phyloP scores from a whole-genome alignment of 1,284 basidiomycete species.

The Irpex sp. region DNA sequence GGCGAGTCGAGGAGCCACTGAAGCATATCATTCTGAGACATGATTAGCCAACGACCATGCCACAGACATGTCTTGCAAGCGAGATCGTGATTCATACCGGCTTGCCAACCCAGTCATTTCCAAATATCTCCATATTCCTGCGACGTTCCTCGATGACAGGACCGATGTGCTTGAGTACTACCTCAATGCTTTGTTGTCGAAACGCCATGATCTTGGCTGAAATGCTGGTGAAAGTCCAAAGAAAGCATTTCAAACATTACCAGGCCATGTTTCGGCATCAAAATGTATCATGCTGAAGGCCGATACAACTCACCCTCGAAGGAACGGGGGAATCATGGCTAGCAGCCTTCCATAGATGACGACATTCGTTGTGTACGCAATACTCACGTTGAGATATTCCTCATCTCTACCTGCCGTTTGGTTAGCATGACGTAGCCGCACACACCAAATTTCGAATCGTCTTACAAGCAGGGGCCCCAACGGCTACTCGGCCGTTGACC shows the following conservation, averaged over 20 bases:
- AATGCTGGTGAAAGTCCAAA: not conserved
- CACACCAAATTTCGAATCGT: slow-evolving; percentile 3
- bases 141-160: slow-evolving; percentile 39
- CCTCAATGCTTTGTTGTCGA: not conserved
- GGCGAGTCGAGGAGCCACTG: slow-evolving; percentile 42
- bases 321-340: not conserved
- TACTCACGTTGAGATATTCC: slow-evolving; percentile 34
- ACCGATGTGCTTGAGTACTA: slow-evolving; percentile 17
- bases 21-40: slow-evolving; percentile 36
- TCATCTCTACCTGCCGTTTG: slow-evolving; percentile 28
- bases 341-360: slow-evolving; percentile 20
- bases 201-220: not conserved
- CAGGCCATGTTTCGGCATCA: no score
- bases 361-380: slow-evolving; percentile 35
- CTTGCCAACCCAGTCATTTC: slow-evolving; percentile 35
- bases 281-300: no score
- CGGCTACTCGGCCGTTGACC: slow-evolving; percentile 23
- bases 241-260: slow-evolving; percentile 29
- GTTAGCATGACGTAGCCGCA: not conserved
- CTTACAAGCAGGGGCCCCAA: slow-evolving; percentile 25
- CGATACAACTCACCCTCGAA: not conserved
- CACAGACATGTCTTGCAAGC: no score
- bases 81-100: slow-evolving; percentile 26
- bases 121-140: slow-evolving; percentile 31
- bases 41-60: not conserved